phyloP scores from a whole-genome alignment of 2,329 filamentous ascomycete genomes.

The Aphanocladium album region DNA sequence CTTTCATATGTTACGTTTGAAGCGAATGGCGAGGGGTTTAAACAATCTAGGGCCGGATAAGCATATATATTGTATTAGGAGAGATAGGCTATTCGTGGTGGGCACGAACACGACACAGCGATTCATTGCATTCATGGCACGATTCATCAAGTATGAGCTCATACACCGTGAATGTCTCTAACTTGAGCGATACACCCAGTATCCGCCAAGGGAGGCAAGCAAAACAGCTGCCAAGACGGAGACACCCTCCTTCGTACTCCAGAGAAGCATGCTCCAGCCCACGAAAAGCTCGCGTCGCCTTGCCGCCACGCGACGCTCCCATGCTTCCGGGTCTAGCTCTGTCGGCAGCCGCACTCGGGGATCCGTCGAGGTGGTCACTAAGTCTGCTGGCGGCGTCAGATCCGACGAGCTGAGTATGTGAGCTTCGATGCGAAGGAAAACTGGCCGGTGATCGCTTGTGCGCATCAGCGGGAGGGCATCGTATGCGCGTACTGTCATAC shows the following conservation, averaged over 20 bases:
- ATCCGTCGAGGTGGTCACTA: conserved; percentile 28
- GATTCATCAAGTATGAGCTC: background rate
- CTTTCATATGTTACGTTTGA: background rate
- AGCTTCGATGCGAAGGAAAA: conserved; percentile 65
- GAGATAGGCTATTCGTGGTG: background rate
- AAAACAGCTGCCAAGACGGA: conserved; percentile 39
- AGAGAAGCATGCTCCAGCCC: conserved; percentile 51
- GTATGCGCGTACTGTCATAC: conserved; percentile 59
- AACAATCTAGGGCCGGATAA: background rate
- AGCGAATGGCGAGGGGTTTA: background rate
- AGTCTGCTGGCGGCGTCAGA: conserved; percentile 30
- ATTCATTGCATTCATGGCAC: background rate
- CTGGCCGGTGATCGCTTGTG: conserved; percentile 85
- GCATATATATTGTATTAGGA: background rate
- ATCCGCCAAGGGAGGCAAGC: conserved; percentile 37
- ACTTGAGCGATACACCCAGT: conserved; percentile 34
- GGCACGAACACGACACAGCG: background rate
- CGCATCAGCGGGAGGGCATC: conserved; percentile 69
- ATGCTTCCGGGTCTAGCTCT: conserved; percentile 50
- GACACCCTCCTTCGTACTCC: conserved; percentile 48
- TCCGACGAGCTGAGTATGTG: conserved; percentile 48
- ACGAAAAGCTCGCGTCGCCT: conserved; percentile 42
- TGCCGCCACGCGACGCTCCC: conserved; percentile 45
- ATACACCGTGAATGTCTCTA: background rate
- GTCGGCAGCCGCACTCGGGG: conserved; percentile 44